Base-by-base conservation (phyloP, 2,329 filamentous ascomycete species). In the Botryotinia narcissicola region DNA sequence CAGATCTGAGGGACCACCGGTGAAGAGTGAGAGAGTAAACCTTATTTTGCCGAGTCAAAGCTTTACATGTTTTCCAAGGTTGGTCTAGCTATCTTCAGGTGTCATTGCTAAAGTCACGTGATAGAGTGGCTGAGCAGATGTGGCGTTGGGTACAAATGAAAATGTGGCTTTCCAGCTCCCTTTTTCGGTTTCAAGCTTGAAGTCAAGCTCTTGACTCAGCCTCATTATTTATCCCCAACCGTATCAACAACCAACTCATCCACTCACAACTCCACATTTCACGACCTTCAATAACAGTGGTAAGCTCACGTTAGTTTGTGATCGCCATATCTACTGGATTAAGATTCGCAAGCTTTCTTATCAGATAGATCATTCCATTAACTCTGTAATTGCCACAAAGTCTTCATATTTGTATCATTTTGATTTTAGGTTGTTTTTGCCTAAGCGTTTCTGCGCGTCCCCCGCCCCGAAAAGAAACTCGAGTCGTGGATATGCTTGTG, bases 401-500 rank as follows among this genome's bases (percentile, higher is more conserved):
- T 54, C 40, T 60, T 75, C n/a, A 51, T 63, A 63, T 54, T 75
- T 22, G 37, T 63, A 60, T 63, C 70, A 66, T 71, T 57, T 59
- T 60, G 71, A 70, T 73, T 73, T 74, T 74, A 74, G 72, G 63
- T 74, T 37, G 20, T 66, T 69, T 73, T 46, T 57, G 61, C 68
- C 40, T 44, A 54, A 73, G 72, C 72, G 60, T 72, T 66, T 25
- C 69, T 75, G 74, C 74, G 75, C 73, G 73, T 73, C 61, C 72
- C 71, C 69, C 72, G 54, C 73, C 62, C 70, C 73, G 69, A 62
- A 72, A 37, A 73, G 44, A 71, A 59, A 44, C 60, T 64, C 72
- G 74, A 79, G 77, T 79, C 77, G 80, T 82, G 82, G 89, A 90
- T 84, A 92, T 92, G 90, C 87, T 85, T 82, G 83, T 83, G 82